Evolutionary conservation across 176 grass and related monocot species (phyloP).

Genomic region (Neostapfia colusana): DNA sequence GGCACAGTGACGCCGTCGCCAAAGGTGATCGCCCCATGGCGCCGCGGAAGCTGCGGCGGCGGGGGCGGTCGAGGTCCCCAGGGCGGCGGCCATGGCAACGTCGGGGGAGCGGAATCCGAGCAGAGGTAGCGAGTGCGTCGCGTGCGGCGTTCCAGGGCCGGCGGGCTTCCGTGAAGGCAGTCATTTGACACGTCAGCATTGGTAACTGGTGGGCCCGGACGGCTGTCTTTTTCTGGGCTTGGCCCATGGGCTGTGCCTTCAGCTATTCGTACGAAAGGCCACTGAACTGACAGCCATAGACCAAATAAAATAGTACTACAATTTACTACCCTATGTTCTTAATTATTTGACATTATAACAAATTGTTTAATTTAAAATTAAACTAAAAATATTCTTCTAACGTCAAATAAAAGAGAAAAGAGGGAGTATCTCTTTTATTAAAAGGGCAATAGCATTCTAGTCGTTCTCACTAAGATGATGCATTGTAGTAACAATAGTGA

Average conservation of each 20-base stretch:
- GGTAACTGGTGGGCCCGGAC: background rate
- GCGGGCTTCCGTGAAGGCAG: background rate
- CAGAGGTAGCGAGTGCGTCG: background rate
- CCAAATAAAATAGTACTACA: too few species aligned
- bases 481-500: too few species aligned
- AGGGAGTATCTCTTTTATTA: too few species aligned
- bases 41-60: background rate
- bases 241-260: background rate
- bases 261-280: too few species aligned
- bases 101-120: background rate
- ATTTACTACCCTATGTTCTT: too few species aligned
- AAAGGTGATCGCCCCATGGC: background rate
- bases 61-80: background rate
- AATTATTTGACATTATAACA: too few species aligned
- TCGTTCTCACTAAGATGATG: too few species aligned
- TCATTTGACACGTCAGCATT: background rate
- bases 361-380: too few species aligned
- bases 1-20: background rate
- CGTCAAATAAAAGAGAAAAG: too few species aligned
- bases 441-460: too few species aligned
- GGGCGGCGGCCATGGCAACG: slow-evolving; percentile 18
- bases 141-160: background rate
- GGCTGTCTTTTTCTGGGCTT: background rate
- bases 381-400: too few species aligned
- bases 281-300: too few species aligned